Conservation (phyloP, 768 basidiomycete species). For the Termitomyces sp. region DNA sequence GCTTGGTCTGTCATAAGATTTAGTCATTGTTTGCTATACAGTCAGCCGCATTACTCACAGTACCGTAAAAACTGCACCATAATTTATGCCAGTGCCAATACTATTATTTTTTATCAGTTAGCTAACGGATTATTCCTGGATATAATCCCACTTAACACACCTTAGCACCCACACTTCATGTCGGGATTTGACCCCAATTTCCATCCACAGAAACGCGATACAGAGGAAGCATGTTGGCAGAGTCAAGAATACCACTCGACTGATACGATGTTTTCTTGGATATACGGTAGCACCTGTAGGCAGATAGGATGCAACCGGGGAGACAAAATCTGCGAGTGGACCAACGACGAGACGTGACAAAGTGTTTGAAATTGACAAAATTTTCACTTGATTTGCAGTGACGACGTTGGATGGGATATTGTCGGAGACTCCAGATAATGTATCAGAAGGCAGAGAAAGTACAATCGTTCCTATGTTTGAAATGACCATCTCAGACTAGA, state of each 20-base stretch:
- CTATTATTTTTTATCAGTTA: constrained; percentile 26
- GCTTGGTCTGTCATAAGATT: constrained; percentile 49
- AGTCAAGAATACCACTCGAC: constrained; percentile 57
- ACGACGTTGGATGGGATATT: constrained; percentile 26
- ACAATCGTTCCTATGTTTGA: constrained; percentile 79
- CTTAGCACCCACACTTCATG: constrained; percentile 66
- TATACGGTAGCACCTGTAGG: constrained; percentile 30
- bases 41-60: constrained; percentile 40
- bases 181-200: constrained; percentile 40
- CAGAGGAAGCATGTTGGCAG: constrained; percentile 43
- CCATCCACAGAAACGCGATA: constrained; percentile 53
- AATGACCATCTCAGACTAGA: constrained; percentile 75
- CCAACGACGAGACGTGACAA: constrained; percentile 63
- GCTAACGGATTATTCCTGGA: constrained; percentile 2
- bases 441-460: constrained; percentile 47
- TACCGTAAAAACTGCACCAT: constrained; percentile 68
- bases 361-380: constrained; percentile 70
- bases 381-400: constrained; percentile 61
- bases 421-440: constrained; percentile 10
- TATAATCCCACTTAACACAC: constrained; percentile 26
- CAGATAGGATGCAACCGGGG: constrained; percentile 49
- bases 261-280: constrained; percentile 49
- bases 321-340: constrained; percentile 66
- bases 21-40: not conserved
- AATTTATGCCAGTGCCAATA: constrained; percentile 60